phyloP scores from a whole-genome alignment of 768 basidiomycete species.

The Cystobasidium onofrii region DNA sequence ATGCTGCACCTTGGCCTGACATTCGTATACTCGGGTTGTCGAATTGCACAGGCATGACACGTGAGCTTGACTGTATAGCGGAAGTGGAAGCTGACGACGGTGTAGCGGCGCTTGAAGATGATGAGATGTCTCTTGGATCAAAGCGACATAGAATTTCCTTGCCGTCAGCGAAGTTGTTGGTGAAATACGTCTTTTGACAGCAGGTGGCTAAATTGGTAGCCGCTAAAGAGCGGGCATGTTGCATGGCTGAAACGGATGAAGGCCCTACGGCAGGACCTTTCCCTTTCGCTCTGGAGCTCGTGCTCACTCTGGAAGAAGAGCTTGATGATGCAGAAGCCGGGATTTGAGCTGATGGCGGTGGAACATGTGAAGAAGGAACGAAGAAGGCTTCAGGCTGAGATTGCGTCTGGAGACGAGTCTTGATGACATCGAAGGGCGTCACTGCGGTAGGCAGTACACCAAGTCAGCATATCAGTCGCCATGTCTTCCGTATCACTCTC shows the following conservation, averaged over 20 bases:
- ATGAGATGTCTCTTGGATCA: constrained; percentile 35
- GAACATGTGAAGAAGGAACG: constrained; percentile 36
- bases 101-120: constrained; percentile 45
- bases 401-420: constrained; percentile 91
- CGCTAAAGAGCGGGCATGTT: constrained; percentile 17
- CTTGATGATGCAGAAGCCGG: background rate
- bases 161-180: constrained; percentile 23
- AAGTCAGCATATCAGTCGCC: background rate
- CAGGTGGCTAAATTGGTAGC: constrained; percentile 34
- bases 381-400: constrained; percentile 48
- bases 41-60: background rate
- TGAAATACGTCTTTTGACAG: constrained; percentile 37
- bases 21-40: background rate
- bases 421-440: constrained; percentile 98
- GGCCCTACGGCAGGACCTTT: constrained; percentile 7
- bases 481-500: background rate
- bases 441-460: constrained; percentile 51
- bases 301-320: background rate
- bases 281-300: constrained; percentile 4
- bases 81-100: constrained; percentile 20
- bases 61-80: background rate
- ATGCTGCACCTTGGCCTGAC: background rate
- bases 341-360: constrained; percentile 11
- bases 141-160: constrained; percentile 36
- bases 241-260: background rate